Evolutionary conservation across 495 filamentous ascomycete species (phyloP), one percentile per base, ranked within the genome.

Genomic region (Aspergillus cristatus): DNA sequence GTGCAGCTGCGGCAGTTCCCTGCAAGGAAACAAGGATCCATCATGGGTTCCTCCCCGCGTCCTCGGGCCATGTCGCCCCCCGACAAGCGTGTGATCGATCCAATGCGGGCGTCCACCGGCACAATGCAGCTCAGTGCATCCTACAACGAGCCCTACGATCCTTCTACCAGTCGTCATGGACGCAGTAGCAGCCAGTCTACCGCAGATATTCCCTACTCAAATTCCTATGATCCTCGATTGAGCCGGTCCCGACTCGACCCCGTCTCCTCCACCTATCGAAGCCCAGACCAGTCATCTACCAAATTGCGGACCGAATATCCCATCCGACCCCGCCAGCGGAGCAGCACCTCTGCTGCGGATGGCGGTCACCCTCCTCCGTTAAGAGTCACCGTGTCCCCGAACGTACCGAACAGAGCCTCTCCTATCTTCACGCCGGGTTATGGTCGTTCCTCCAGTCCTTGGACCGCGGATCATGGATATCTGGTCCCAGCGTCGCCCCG

Each of bases 41-140:
- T 10, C 14, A 59, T 57, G 51, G 41, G 38, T 32, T 43, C 50
- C 32, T 38, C 50, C 16, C 40, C 48, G 31, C 49, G 47, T 35
- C 51, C 48, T 37, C 56, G 52, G 20, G 48, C 57, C 41, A 44
- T 57, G 10, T 69, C 67, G 18, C 64, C 67, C 7, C 46, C 45
- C 15, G 53, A 50, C 36, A 51, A 53, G 26, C 57, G 63, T 37
- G 26, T 63, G 42, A 42, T 51, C 14, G 65, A 69, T 32, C 60
- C 67, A 11, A 57, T 67, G 54, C 58, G 67, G 14, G 63, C 67
- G 13, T 71, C 67, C 11, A 71, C 67, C n/a, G 67, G 66, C 17
- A 70, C 56, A 24, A 55, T 71, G 25, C 50, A 58, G 35, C 47
- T 63, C 14, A 55, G 42, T 32, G 57, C 65, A 1, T 57, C 57